These are phyloP conservation scores for Brassica cretica DNA, from an alignment of 345 rosid species.

Conservation along the genomic window DNA sequence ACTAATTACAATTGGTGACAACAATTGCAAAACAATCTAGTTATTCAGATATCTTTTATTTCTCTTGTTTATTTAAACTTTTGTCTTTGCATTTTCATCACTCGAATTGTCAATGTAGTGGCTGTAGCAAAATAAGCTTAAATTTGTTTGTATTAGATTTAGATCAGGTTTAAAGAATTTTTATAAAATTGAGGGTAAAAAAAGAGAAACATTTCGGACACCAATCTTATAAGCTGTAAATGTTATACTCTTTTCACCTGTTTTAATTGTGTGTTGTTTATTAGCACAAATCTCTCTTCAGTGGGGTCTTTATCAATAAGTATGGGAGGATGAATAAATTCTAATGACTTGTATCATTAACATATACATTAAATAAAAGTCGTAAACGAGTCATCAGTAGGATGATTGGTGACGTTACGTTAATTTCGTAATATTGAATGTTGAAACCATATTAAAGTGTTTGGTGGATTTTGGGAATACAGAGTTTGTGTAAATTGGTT, in stretches of 20 bases:
- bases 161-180: not conserved
- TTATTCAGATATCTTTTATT: not conserved
- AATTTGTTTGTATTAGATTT: not conserved
- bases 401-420: not conserved
- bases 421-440: conserved; percentile 6
- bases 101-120: not conserved
- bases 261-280: not conserved
- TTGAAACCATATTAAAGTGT: not conserved
- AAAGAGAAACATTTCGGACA: not conserved
- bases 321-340: conserved; percentile 5
- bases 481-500: not conserved
- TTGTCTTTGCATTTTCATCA: not conserved
- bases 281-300: not conserved
- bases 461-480: conserved; percentile 12
- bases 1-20: not conserved
- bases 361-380: not conserved
- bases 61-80: not conserved
- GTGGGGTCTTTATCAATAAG: not conserved
- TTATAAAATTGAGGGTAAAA: not conserved
- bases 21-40: not conserved
- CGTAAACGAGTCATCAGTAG: not conserved
- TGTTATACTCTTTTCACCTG: not conserved
- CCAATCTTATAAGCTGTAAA: not conserved
- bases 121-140: not conserved
- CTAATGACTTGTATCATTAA: not conserved